Percentiles rank a stretch among this genome's conserved stretches.
phyloP scores from a whole-genome alignment of 2,329 filamentous ascomycete species.

The Fonsecaea nubica region DNA sequence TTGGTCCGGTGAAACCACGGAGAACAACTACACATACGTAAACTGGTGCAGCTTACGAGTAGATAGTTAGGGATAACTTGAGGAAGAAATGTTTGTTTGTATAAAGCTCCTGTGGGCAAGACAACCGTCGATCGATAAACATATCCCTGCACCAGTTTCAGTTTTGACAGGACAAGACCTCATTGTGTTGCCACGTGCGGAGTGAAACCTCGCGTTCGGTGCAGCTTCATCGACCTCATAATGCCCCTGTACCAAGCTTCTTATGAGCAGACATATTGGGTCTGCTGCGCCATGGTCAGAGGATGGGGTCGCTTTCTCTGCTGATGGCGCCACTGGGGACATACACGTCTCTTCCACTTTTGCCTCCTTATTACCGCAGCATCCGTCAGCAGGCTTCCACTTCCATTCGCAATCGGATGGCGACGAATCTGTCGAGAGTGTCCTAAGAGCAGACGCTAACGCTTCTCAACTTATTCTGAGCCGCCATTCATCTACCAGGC shows the following conservation, averaged over 20 bases:
- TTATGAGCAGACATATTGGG: no score
- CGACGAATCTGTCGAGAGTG: neutral
- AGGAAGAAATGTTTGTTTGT: constrained; percentile 3
- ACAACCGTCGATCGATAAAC: neutral
- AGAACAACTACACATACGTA: neutral
- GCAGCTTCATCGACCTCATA: no score
- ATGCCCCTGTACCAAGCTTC: no score
- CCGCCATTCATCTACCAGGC: constrained; percentile 50
- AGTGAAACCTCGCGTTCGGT: no score
- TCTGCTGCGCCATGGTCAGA: no score
- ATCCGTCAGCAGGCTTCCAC: no score
- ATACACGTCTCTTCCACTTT: no score
- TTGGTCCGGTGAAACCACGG: neutral
- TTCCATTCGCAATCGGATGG: no score
- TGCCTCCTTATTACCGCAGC: no score
- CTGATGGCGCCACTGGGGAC: no score
- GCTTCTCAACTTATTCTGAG: neutral
- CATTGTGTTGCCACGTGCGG: neutral
- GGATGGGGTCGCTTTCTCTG: no score
- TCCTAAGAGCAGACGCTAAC: neutral
- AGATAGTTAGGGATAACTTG: neutral
- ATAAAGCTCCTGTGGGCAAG: neutral
- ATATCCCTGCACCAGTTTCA: neutral
- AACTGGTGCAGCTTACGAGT: no score
- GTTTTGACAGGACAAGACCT: neutral